Base-by-base conservation (phyloP, 495 filamentous ascomycete genomes). In the Acidiella bohemica region DNA sequence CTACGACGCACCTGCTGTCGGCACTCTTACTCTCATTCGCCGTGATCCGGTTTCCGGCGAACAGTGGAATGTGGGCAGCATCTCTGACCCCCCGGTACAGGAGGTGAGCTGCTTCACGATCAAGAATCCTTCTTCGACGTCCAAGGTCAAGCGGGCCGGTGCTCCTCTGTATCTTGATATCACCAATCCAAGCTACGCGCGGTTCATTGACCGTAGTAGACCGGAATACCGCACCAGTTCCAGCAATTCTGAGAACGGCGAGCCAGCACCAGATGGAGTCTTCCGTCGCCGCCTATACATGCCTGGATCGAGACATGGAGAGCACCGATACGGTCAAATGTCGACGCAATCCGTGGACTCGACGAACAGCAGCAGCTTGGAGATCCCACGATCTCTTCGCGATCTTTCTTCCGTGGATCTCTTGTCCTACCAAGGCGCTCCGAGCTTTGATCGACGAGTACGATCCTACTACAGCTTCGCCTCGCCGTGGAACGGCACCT, bases 61-160 rank as follows among this genome's bases (percentile, higher is more conserved):
- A 27, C 90, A 97, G 56, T 93, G 84, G 83, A 94, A 95, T 49
- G 76, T 95, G 20, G 85, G 80, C 4, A 80, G 64, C 29, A 74
- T 93, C 28, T 66, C 67, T 16, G 71, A 65, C 65, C 41, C 62
- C 61, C 50, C 63, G 36, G 41, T 54, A 8, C 20, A 33, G 4
- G 60, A 59, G 31, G 47, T 60, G 4, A 58, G 55, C 19, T 59
- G 55, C 7, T 40, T 50, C 3, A 39, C 28, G 2, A 8, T 47
- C 1, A 28, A 47, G 5, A 43, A 29, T 12, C 42, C 43, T 20
- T n/a, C 31, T 9, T 20, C 36, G 30, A 41, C 41, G 5, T 14
- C 36, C 14, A 21, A 49, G 41, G 40, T 50, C 10, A 60, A 55
- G 44, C 42, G 40, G 43, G 29, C 32, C 30, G 36, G 59, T 41